Percentiles rank a stretch among this genome's conserved stretches.
Conservation (phyloP, 768 basidiomycete genomes). For the Phallus indusiatus region DNA sequence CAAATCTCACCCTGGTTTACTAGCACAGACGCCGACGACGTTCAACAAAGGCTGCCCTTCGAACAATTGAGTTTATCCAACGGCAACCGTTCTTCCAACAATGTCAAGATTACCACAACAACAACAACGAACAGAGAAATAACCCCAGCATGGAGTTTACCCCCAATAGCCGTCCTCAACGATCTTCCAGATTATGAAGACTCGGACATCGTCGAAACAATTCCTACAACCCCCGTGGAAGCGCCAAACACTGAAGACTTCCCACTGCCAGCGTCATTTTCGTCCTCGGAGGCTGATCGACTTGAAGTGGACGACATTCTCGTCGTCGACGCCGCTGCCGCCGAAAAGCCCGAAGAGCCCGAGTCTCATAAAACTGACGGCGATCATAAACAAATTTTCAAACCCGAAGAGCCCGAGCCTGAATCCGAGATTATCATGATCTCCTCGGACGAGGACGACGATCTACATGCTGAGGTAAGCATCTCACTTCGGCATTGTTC, state of each 20-base stretch:
- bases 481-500: not conserved
- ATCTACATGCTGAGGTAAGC: constrained; percentile 1
- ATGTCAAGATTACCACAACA: too few species aligned
- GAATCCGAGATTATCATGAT: not conserved
- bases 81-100: too few species aligned
- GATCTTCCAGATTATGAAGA: too few species aligned
- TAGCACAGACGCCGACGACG: not conserved
- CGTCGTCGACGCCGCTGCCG: not conserved
- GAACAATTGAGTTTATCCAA: too few species aligned
- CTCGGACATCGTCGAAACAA: too few species aligned
- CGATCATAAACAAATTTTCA: too few species aligned
- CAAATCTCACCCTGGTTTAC: too few species aligned
- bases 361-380: not conserved
- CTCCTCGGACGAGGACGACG: not conserved
- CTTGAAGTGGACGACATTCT: not conserved
- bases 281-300: not conserved
- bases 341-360: not conserved
- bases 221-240: too few species aligned
- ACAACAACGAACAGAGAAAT: too few species aligned
- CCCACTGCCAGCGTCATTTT: not conserved
- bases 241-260: not conserved
- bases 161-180: too few species aligned
- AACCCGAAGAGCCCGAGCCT: not conserved
- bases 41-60: too few species aligned
- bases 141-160: too few species aligned